Base-by-base conservation (phyloP, 768 basidiomycete species). In the Nidularia pulvinata region DNA sequence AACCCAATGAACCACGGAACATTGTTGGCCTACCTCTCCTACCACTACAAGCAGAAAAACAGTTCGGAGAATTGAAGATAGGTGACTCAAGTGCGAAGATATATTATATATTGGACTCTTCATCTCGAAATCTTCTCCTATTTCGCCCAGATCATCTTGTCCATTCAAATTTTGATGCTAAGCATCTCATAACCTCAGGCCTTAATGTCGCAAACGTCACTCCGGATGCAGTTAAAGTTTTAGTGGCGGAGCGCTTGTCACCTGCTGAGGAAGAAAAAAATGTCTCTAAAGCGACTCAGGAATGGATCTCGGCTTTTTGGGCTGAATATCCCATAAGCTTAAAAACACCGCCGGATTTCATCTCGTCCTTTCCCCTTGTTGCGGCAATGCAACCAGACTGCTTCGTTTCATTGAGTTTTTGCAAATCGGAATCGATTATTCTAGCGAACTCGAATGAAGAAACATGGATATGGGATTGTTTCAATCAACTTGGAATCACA, bases 31-130 rank as follows among this genome's bases (percentile, higher is more conserved):
- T 42, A 42, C 39, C 39, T 42, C 39, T 42, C 39, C 39, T 16
- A 42, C 10, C 37, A 51, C 22, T 56, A 61, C 2, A 49, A 33
- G 1, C 55, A 50, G 11, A 46, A 53, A 14, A 46, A 49, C n/a
- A 33, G 55, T 4, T 61, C 78, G n/a, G 64, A 69, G 16, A 57
- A 75, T 53, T 68, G 61, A 5, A 63, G 39, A 42, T 13, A 4
- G 16, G 11, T 42, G 39, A 16, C 11, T 13, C 13, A 42, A 13
- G 39, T 16, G 16, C 39, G 16, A 11, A 16, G 16, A 42, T 4
- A 16, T 42, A 42, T 6, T 42, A 42, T 42, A 16, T 42, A 11
- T 42, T 11, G 39, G 13, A 11, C 11, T 11, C 13, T 11, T 42
- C 39, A 16, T 42, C 39, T 13, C 13, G 5, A 42, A 16, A 42